A percentile compares a stretch with the other conserved stretches of the same genome.
These are phyloP conservation scores for Ceratocystis eucalypticola DNA, from an alignment of 2,329 filamentous ascomycete species.

Conservation along the genomic window DNA sequence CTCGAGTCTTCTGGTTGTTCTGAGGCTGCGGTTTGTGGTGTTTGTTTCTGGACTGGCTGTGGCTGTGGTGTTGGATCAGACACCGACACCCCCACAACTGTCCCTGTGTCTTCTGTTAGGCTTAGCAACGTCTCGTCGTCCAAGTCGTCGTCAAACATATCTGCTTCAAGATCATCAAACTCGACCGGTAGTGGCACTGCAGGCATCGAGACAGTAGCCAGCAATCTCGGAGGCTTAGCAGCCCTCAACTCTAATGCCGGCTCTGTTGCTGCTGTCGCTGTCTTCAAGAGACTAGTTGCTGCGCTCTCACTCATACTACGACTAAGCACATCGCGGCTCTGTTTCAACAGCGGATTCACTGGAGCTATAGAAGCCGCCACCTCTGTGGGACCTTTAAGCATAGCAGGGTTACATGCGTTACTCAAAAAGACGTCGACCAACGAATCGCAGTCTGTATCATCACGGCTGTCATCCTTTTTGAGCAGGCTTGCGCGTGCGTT, in stretches of 20 bases:
- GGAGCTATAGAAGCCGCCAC: background rate
- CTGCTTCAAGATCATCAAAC: slow-evolving; percentile 18
- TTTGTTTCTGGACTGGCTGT: background rate
- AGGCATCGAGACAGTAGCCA: background rate
- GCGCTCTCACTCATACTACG: slow-evolving; percentile 15
- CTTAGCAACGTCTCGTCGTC: slow-evolving; percentile 16
- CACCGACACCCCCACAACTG: slow-evolving; percentile 16
- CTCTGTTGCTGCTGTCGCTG: background rate
- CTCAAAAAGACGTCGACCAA: slow-evolving; percentile 18
- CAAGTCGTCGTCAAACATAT: slow-evolving; percentile 19
- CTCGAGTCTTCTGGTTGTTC: slow-evolving; percentile 15
- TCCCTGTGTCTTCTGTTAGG: slow-evolving; percentile 7
- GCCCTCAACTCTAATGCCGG: background rate
- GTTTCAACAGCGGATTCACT: background rate
- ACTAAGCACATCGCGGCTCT: slow-evolving; percentile 1
- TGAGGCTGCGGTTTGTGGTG: background rate
- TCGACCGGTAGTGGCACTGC: slow-evolving; percentile 8
- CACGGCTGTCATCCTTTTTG: background rate
- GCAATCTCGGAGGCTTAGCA: background rate
- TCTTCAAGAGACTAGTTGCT: background rate
- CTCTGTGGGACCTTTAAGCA: slow-evolving; percentile 8
- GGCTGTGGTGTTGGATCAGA: background rate
- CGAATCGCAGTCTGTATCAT: slow-evolving; percentile 7
- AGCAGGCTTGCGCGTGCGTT: slow-evolving; percentile 14
- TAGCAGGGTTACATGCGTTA: slow-evolving; percentile 12